Evolutionary conservation across 768 basidiomycete species (phyloP).

Genomic region (Leccinum arenicola): DNA sequence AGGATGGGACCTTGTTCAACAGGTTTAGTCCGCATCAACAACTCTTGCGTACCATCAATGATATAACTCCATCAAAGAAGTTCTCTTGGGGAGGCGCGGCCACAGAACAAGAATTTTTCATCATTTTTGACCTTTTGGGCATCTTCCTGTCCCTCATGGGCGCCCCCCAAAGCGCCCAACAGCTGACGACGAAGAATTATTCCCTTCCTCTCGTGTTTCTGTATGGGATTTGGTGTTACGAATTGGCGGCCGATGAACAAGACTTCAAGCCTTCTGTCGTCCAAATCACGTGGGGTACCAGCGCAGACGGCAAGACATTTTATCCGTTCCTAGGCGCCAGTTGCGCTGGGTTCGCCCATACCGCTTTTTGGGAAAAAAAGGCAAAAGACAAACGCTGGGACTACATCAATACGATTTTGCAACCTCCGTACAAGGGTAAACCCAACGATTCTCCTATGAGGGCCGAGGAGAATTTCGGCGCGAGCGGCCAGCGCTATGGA

Average conservation of each 20-base stretch:
- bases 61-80: not conserved
- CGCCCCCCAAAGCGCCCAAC: not conserved
- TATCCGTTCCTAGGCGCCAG: not conserved
- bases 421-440: not conserved
- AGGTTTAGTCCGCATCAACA: not conserved
- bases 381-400: not conserved
- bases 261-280: not conserved
- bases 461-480: not conserved
- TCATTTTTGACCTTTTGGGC: not conserved
- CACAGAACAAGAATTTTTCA: not conserved
- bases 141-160: not conserved
- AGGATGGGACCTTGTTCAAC: not conserved
- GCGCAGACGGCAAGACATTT: not conserved
- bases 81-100: not conserved
- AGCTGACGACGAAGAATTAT: not conserved
- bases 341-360: not conserved
- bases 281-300: not conserved
- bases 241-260: not conserved
- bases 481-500: not conserved
- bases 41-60: not conserved
- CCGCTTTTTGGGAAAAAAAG: not conserved
- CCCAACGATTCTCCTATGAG: not conserved
- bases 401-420: not conserved
- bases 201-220: not conserved
- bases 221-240: not conserved